These are phyloP conservation scores for Calophaca sinica DNA, from an alignment of 306 rosid genomes.

Conservation along the genomic window DNA sequence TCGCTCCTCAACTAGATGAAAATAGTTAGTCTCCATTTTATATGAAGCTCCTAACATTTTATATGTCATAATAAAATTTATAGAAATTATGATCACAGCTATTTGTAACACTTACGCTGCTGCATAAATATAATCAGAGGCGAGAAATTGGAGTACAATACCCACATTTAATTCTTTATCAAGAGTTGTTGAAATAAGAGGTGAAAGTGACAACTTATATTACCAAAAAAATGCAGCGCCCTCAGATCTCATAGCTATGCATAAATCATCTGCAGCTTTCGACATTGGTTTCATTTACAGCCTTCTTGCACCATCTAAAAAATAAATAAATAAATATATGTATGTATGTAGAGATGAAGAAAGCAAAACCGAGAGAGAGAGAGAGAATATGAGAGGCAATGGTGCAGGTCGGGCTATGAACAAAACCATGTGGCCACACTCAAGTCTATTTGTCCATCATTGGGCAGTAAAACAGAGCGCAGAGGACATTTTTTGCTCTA, in stretches of 20 bases:
- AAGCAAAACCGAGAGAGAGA: not conserved
- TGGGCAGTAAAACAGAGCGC: slow-evolving; percentile 34
- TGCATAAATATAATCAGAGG: no score
- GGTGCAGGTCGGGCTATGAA: slow-evolving; percentile 26
- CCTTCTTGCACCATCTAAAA: slow-evolving; percentile 42
- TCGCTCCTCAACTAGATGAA: no score
- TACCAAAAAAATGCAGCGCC: slow-evolving; percentile 16
- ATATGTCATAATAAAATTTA: no score
- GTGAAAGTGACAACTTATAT: no score
- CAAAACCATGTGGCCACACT: slow-evolving; percentile 26
- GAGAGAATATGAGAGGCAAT: slow-evolving; percentile 11
- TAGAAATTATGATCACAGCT: no score
- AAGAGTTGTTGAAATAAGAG: no score
- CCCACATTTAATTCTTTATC: no score
- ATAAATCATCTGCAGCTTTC: slow-evolving; percentile 36
- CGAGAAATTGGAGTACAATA: no score
- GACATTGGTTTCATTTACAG: slow-evolving; percentile 26
- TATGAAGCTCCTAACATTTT: no score
- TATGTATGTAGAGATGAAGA: not conserved
- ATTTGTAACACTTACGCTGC: no score
- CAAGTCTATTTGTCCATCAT: slow-evolving; percentile 47
- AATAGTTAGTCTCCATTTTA: no score
- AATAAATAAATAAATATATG: not conserved
- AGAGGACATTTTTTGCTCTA: not conserved
- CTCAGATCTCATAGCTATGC: slow-evolving; percentile 43